Conservation (phyloP, 306 rosid species). For the Citrullus colocynthis region DNA sequence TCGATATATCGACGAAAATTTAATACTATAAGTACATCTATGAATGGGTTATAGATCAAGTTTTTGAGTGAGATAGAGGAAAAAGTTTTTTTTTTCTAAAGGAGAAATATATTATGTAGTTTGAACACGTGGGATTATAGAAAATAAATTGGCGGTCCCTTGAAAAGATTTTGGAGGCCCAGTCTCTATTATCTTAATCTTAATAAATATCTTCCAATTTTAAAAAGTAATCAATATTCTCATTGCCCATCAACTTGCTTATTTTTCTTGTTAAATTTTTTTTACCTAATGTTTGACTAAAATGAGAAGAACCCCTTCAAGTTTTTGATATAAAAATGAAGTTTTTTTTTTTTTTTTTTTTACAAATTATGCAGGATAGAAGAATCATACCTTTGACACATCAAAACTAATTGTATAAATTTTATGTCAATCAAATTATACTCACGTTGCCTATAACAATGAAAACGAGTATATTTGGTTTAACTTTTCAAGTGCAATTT, state of each 20-base stretch:
- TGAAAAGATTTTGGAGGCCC: neutral
- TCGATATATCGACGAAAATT: too few species aligned
- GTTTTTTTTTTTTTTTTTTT: too few species aligned
- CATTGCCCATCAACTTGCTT: neutral
- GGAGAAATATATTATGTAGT: neutral
- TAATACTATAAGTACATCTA: too few species aligned
- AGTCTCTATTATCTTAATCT: neutral
- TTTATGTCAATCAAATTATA: too few species aligned
- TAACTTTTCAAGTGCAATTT: too few species aligned
- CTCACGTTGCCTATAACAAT: too few species aligned
- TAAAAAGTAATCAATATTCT: neutral
- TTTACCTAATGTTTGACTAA: neutral
- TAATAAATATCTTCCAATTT: neutral
- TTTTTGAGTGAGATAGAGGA: neutral
- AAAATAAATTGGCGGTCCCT: neutral
- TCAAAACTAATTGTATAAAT: too few species aligned
- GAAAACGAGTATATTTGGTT: too few species aligned
- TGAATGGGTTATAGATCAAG: neutral
- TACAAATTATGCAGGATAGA: too few species aligned
- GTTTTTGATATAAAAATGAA: neutral
- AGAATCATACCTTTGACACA: accelerated
- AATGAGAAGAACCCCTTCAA: neutral
- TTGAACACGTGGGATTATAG: neutral
- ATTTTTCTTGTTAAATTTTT: neutral
- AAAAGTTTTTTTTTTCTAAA: too few species aligned